phyloP scores from a whole-genome alignment of 345 rosid genomes.

The Citrus mangshanensis region DNA sequence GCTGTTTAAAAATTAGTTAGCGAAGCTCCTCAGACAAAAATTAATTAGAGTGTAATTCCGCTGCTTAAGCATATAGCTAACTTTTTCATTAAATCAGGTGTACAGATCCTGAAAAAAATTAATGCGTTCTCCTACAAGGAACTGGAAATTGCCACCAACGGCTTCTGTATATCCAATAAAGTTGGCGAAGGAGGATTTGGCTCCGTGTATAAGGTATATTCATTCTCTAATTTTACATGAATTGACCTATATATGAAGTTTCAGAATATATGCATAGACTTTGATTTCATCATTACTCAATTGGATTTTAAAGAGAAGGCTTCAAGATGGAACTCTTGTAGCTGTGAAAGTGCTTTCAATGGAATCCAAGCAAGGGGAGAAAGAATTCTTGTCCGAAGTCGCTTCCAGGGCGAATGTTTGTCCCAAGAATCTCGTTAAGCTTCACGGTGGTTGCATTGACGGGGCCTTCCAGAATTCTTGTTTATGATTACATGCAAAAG shows the following conservation, averaged over 20 bases:
- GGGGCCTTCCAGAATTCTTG: slow-evolving; percentile 37
- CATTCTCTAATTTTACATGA: neutral
- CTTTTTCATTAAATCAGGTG: slow-evolving; percentile 7
- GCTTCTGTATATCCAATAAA: slow-evolving; percentile 30
- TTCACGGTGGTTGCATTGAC: slow-evolving; percentile 36
- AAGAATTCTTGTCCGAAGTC: slow-evolving; percentile 38
- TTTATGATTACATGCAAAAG: slow-evolving; percentile 38
- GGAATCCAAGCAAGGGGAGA: slow-evolving; percentile 41
- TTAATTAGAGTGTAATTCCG: no score
- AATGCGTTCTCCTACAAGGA: slow-evolving; percentile 25
- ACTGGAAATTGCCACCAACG: slow-evolving; percentile 30
- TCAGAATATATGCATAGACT: neutral
- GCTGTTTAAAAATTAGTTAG: no score
- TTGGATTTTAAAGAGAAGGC: slow-evolving; percentile 29
- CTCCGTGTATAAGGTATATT: slow-evolving; percentile 30
- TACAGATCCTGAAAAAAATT: slow-evolving; percentile 9
- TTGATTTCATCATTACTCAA: neutral
- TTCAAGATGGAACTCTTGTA: slow-evolving; percentile 31
- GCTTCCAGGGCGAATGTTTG: slow-evolving; percentile 26
- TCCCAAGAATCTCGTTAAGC: slow-evolving; percentile 34
- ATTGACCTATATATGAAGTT: no score
- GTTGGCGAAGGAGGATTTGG: slow-evolving; percentile 56
- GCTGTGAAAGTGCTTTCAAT: slow-evolving; percentile 40
- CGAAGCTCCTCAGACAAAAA: no score
- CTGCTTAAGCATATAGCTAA: no score